phyloP scores from a whole-genome alignment of 305 asterid species.

The Striga hermonthica region DNA sequence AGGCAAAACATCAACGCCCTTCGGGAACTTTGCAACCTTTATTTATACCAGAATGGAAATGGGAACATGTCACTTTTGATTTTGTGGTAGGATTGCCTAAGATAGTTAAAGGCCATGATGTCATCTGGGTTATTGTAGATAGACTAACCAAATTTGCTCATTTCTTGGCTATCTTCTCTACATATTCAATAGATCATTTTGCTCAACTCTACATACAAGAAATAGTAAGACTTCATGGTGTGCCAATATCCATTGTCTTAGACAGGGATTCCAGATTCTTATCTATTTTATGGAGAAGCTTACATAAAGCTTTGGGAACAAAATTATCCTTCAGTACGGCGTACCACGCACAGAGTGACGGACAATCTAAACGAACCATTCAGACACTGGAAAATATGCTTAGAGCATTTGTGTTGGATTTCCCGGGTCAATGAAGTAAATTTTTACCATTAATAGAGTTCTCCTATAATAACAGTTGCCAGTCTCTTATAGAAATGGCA shows the following conservation, averaged over 20 bases:
- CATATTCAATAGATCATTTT: background rate
- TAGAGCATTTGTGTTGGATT: background rate
- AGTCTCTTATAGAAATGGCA: background rate
- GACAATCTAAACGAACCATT: background rate
- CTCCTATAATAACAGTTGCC: background rate
- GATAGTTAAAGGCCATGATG: background rate
- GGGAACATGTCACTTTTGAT: conserved; percentile 14
- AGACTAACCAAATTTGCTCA: too few relatives aligned
- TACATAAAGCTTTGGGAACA: background rate
- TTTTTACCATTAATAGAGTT: background rate
- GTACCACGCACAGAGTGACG: background rate
- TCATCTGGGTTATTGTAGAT: conserved; percentile 10
- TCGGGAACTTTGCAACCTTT: background rate
- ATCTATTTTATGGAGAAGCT: background rate
- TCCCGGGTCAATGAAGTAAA: background rate
- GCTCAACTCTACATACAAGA: background rate
- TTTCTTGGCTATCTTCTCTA: background rate
- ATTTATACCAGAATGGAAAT: too few relatives aligned
- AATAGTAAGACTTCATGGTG: too few relatives aligned
- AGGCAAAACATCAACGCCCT: background rate
- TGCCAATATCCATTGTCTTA: background rate
- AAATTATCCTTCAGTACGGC: background rate
- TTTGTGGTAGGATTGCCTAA: background rate
- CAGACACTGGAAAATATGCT: conserved; percentile 14
- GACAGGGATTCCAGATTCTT: background rate